phyloP scores from a whole-genome alignment of 192 early-diverging fungal species.

The Backusella parvicylindrica region DNA sequence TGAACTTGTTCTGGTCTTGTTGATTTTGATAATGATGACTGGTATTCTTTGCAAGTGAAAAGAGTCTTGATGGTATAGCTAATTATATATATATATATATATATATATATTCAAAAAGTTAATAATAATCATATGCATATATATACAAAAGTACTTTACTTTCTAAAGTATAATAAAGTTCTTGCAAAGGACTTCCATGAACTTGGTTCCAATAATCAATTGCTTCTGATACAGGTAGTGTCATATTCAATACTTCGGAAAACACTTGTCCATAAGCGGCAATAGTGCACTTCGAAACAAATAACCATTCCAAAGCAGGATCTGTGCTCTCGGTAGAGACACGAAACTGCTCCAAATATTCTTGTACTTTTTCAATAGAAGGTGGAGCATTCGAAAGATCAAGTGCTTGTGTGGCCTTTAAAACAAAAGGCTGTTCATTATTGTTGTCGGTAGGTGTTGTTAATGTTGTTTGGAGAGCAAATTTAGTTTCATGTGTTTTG shows the following conservation, averaged over 20 bases:
- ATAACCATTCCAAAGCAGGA: constrained; percentile 39
- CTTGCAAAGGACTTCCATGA: constrained; percentile 39
- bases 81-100: constrained; percentile 15
- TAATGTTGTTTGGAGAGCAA: neutral
- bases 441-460: neutral
- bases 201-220: constrained; percentile 67
- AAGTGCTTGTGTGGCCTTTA: neutral
- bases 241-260: constrained; percentile 51
- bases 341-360: neutral
- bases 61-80: constrained; percentile 4
- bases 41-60: constrained; percentile 6
- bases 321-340: neutral
- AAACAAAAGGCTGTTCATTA: neutral
- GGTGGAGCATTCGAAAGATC: neutral
- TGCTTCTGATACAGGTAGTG: constrained; percentile 56
- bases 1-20: neutral
- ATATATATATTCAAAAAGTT: neutral
- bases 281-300: constrained; percentile 47
- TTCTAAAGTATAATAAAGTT: constrained; percentile 41
- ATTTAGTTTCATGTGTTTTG: neutral
- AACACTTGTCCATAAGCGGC: constrained; percentile 57
- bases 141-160: constrained; percentile 33
- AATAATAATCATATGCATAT: neutral
- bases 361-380: neutral
- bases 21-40: neutral